Base-by-base conservation (phyloP, 495 filamentous ascomycete species). In the Hypoxylon fuscum region DNA sequence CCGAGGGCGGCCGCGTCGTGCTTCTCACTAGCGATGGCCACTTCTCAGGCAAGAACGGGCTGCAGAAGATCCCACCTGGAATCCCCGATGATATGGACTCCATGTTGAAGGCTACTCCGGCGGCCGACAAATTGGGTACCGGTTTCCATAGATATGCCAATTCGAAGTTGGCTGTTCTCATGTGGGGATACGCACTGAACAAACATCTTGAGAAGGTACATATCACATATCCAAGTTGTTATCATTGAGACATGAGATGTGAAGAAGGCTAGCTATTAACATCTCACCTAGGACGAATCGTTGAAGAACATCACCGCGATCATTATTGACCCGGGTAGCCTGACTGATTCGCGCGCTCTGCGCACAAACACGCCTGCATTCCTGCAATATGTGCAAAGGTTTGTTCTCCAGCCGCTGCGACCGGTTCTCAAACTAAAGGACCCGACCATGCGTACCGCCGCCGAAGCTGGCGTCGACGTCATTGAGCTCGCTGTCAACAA, bases 141-240 rank as follows among this genome's bases (percentile, higher is more conserved):
- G 80, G 78, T 0, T 81, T 76, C 27, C 66, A 78, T 50, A 71
- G 73, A 58, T 81, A 83, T 54, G 75, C 71, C 20, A 74, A 67
- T 14, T 76, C 76, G 6, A 81, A 81, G 46, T 56, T 81, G 11
- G 78, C 72, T 10, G 61, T 74, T 18, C 58, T 76, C 10, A 79
- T 74, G 69, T 81, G 75, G 72, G 75, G 75, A 71, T 75, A 78
- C 50, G 76, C 73, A 10, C 59, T 82, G 45, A 81, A 80, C 37
- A 55, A 70, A 3, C 57, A 68, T 38, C 70, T 83, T 7, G 68
- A 78, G 67, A 72, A 74, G 62, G 76, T 76, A 69, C 41, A 25
- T 17, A 7, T 40, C 8, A 6, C 25, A 4, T 27, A 23, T 32
- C 17, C 21, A 14, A 14, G 14, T 27, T 2, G 7, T 18, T 32